Base-by-base conservation (phyloP, 345 rosid genomes). In the Durio zibethinus region DNA sequence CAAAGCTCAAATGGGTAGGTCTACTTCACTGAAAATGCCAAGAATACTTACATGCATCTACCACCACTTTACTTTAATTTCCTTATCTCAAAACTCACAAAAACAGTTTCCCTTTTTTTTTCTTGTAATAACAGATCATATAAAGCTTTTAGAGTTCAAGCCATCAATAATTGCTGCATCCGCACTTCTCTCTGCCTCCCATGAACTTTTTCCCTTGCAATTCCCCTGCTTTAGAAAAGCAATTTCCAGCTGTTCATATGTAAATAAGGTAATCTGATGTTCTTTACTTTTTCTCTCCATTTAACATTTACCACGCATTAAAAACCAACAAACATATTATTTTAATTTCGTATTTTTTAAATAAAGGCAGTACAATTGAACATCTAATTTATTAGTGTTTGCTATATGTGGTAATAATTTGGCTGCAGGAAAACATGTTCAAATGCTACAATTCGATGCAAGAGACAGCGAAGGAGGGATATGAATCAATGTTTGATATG, bases 151-250 rank as follows among this genome's bases (percentile, higher is more conserved):
- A 40, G 89, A 82, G 82, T 90, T 92, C 87, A 94, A 88, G 87
- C 93, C 98, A 75, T 94, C 98, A 20, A 74, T 88, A 21, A 79
- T 86, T 6, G 93, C 95, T 35, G 97, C 92, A 21, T 86, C 98
- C 14, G 85, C 97, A 8, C 86, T 92, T 81, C 93, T 94, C 82
- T 63, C 75, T 69, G 89, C 89, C 68, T 84, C 88, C 67, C 90
- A 78, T 15, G 88, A 87, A 76, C 87, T 89, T 4, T 84, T 89
- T 71, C 93, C 95, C 33, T 59, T 62, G 77, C 91, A 85, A 43
- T 85, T 88, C 70, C 69, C 66, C 42, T 79, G 83, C 82, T 87
- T 88, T 78, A 83, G 77, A 82, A 76, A 83, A 64, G 79, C 79
- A 64, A 80, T 92, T 69, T 75, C 77, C 63, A 78, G 75, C 74